Conservation (phyloP, 768 basidiomycete genomes). For the Rhodosporidiobolus sp. region DNA sequence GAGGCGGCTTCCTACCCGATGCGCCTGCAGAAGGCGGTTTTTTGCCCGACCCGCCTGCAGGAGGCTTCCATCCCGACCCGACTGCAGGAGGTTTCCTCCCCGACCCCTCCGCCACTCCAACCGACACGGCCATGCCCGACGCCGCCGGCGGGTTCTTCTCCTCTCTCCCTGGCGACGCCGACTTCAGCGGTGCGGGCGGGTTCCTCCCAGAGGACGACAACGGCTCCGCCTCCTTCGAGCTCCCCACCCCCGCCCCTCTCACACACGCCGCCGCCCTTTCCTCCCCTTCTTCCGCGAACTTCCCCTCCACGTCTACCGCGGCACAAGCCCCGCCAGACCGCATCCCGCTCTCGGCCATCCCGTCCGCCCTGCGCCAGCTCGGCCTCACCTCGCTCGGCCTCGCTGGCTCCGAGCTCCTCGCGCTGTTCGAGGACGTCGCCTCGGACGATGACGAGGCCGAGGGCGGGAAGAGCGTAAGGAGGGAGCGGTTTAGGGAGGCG, state of each 20-base stretch:
- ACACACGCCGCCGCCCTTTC: background rate
- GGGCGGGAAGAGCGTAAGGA: constrained; percentile 22
- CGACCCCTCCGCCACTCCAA: background rate
- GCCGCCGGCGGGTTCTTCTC: background rate
- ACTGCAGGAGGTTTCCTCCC: constrained; percentile 12
- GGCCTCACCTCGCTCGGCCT: constrained; percentile 1
- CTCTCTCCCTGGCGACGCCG: background rate
- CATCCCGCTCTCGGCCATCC: constrained; percentile 11
- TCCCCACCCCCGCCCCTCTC: constrained; percentile 7
- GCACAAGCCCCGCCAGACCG: constrained; percentile 5
- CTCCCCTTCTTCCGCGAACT: no score
- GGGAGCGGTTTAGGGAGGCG: constrained; percentile 28
- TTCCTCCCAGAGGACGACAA: background rate
- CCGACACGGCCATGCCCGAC: background rate
- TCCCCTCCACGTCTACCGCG: background rate
- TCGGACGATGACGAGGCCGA: constrained; percentile 17
- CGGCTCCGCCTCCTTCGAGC: background rate
- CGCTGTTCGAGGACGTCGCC: constrained; percentile 31
- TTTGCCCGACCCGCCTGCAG: background rate
- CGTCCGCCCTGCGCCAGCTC: constrained; percentile 12
- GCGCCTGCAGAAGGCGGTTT: background rate
- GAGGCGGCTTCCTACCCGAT: constrained; percentile 14
- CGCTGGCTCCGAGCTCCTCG: constrained; percentile 6
- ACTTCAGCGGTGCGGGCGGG: background rate
- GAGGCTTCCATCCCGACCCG: background rate